Evolutionary conservation across 176 grass and related monocot genomes (phyloP).

Genomic region (Eragrostis curvula): DNA sequence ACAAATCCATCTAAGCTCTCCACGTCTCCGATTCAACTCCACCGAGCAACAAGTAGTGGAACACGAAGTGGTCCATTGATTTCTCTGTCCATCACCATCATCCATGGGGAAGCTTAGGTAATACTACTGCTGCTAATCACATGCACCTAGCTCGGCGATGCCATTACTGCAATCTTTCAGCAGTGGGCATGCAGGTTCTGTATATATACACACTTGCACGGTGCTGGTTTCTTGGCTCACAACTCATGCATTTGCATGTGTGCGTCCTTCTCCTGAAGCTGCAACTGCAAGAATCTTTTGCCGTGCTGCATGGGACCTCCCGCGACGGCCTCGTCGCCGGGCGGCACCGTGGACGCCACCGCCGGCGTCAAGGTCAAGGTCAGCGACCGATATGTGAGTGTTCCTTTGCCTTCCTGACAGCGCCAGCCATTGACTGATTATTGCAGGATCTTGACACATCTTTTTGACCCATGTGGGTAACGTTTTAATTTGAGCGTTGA

Average conservation of each 20-base stretch:
- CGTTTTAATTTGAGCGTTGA: neutral
- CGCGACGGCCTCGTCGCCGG: constrained; percentile 23
- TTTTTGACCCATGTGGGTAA: neutral
- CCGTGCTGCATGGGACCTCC: constrained; percentile 54
- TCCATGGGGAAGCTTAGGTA: constrained; percentile 43
- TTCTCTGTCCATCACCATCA: neutral
- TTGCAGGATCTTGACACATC: neutral
- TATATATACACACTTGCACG: neutral
- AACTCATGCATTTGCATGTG: neutral
- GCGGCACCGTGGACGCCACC: constrained; percentile 22
- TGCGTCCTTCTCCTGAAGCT: constrained; percentile 27
- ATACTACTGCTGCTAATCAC: constrained; percentile 22
- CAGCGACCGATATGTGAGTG: constrained; percentile 63
- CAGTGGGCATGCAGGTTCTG: neutral
- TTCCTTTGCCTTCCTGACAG: neutral
- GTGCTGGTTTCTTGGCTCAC: neutral
- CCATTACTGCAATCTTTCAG: constrained; percentile 1
- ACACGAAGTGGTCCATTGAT: constrained; percentile 25
- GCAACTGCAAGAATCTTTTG: constrained; percentile 43
- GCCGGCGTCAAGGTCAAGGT: constrained; percentile 60
- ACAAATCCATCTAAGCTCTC: constrained; percentile 28
- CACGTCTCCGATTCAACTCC: neutral
- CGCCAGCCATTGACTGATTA: neutral
- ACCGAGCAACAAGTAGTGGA: constrained; percentile 22
- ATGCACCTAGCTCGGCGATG: neutral